These are phyloP conservation scores for Datura wrightii DNA, from an alignment of 257 asterid species.

Conservation along the genomic window DNA sequence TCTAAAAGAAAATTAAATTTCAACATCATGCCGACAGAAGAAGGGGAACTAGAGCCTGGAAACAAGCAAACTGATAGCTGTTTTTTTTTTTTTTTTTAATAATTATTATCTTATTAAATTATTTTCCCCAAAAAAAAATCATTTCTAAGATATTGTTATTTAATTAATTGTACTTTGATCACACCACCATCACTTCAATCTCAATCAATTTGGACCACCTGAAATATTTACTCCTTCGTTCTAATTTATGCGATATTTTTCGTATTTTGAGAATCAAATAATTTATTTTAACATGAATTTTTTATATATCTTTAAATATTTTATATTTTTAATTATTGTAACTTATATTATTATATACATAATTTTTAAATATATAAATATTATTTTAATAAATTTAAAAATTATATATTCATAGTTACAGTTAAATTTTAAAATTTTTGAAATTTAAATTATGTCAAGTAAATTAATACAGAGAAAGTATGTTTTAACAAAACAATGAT, in stretches of 20 bases:
- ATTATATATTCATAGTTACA: not conserved
- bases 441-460: not conserved
- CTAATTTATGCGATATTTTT: not conserved
- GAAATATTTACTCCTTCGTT: not conserved
- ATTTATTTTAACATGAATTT: not conserved
- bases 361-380: not conserved
- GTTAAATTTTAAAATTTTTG: not conserved
- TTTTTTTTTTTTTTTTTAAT: not conserved
- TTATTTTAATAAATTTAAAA: not conserved
- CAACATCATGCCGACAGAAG: constrained; percentile 16
- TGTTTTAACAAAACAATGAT: not conserved
- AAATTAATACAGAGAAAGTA: not conserved
- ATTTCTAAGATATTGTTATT: not conserved
- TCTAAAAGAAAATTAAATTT: not conserved
- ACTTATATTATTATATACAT: not conserved
- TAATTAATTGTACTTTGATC: not conserved
- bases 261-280: not conserved
- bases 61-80: constrained; percentile 9
- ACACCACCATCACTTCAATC: not conserved
- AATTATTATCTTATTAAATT: no score
- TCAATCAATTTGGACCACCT: not conserved
- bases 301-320: not conserved
- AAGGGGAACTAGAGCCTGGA: constrained; percentile 24
- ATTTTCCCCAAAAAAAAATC: not conserved
- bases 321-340: not conserved